Base-by-base conservation (phyloP, 2,329 filamentous ascomycete genomes). In the Diaporthe ampelina region DNA sequence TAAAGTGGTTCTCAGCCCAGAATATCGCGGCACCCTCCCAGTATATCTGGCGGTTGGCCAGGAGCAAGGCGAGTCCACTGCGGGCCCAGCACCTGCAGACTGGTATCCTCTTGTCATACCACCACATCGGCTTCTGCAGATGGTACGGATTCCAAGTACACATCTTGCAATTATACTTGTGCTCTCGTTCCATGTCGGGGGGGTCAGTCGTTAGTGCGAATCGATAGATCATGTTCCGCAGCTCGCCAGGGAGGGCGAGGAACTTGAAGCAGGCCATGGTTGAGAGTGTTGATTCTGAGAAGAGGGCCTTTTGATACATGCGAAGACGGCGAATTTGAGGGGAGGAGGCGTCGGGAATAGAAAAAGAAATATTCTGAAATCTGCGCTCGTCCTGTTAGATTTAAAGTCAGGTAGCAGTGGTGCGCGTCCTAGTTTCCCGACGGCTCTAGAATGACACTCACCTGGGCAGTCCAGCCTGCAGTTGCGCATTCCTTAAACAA, bases 101-200 rank as follows among this genome's bases (percentile, higher is more conserved):
- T n/a, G n/a, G n/a, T n/a, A 1, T 21, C 24, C 11, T 45, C 10
- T 4, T 40, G 40, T 1, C 1, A 1, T n/a, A 1, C 2, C 4
- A 0, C 37, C 37, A 40, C 11, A 9, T 29, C 59, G 3, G 8
- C 8, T n/a, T 4, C 7, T 24, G 43, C 9, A 0, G 1, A 6
- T 5, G 0, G 13, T 6, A 0, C 26, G 43, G 29, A 6, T n/a
- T 1, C 29, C 43, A 24, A 2, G 43, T 24, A 7, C 11, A 50
- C 11, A 1, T 15, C 0, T 2, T 1, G 63, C 29, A 52, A n/a
- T 19, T 13, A 9, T 52, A 52, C 13, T 52, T 67, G 63, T 52
- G 63, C 21, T 52, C 1, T 32, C 29, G 45, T n/a, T 37, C n/a
- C 21, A 67, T 7, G 3, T 2, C 1, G 3, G 29, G 8, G 2